Evolutionary conservation across 2,329 filamentous ascomycete species (phyloP).

Genomic region (Cercospora citrullina): DNA sequence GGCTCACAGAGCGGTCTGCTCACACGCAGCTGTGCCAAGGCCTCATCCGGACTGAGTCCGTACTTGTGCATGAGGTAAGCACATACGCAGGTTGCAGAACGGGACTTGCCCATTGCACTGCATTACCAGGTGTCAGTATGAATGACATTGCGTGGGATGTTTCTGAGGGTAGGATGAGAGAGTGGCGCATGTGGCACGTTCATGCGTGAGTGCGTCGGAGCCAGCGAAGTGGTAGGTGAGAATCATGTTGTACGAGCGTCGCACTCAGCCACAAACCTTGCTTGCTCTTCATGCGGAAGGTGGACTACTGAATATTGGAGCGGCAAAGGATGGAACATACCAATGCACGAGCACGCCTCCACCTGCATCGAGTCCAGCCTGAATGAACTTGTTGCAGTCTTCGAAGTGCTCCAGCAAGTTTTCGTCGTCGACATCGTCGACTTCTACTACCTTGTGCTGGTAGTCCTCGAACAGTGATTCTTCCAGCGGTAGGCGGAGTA

Average conservation of each 20-base stretch:
- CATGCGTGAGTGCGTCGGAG: neutral
- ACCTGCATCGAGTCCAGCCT: constrained; percentile 65
- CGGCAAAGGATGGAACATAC: constrained; percentile 51
- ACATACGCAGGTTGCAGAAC: constrained; percentile 79
- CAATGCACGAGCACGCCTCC: constrained; percentile 69
- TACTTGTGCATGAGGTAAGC: constrained; percentile 74
- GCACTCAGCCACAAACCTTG: constrained; percentile 3
- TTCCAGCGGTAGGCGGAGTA: constrained; percentile 63
- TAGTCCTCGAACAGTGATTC: constrained; percentile 56
- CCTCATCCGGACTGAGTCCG: constrained; percentile 58
- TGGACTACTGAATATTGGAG: neutral
- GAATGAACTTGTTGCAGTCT: constrained; percentile 77
- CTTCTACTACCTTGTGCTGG: constrained; percentile 74
- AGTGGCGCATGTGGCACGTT: neutral
- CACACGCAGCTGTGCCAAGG: constrained; percentile 68
- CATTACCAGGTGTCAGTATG: constrained; percentile 17
- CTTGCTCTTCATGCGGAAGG: constrained; percentile 53
- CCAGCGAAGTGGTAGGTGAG: neutral
- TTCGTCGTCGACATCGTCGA: constrained; percentile 88
- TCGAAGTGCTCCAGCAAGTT: constrained; percentile 82
- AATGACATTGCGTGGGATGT: neutral
- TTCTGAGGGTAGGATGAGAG: neutral
- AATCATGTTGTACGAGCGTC: constrained; percentile 5
- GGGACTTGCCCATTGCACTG: constrained; percentile 91
- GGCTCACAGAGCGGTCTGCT: constrained; percentile 79